These are phyloP conservation scores for Volvox africanus DNA, from an alignment of 139 green algal species.

Conservation along the genomic window DNA sequence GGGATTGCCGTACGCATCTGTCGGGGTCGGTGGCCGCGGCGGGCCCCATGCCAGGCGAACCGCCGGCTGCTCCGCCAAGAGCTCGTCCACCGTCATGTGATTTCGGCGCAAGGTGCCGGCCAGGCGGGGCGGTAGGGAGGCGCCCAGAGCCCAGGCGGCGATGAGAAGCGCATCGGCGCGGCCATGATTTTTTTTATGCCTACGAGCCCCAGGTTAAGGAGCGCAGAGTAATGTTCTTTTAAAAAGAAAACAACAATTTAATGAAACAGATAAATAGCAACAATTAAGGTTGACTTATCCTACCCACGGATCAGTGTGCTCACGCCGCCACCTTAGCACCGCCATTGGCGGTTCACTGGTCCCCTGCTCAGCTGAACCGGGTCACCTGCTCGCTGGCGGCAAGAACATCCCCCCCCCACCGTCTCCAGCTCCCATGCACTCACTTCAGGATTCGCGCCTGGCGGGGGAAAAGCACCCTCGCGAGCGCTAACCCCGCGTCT, in stretches of 20 bases:
- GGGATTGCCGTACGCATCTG: constrained; percentile 43
- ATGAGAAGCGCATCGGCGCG: constrained; percentile 88
- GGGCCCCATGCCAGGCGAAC: constrained; percentile 37
- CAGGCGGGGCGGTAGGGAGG: neutral
- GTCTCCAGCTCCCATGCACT: neutral
- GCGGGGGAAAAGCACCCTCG: constrained; percentile 61
- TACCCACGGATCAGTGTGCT: too few relatives aligned
- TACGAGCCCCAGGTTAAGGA: constrained; percentile 39
- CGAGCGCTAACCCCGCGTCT: constrained; percentile 72
- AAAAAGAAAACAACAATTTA: neutral
- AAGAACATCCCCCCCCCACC: neutral
- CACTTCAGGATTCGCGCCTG: constrained; percentile 57
- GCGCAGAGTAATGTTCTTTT: too few relatives aligned
- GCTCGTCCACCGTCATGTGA: neutral
- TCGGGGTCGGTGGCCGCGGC: constrained; percentile 17
- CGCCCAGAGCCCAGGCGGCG: constrained; percentile 74
- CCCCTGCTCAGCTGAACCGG: too few relatives aligned
- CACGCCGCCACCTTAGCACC: too few relatives aligned
- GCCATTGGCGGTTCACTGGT: too few relatives aligned
- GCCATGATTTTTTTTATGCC: constrained; percentile 88
- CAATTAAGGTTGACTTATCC: too few relatives aligned
- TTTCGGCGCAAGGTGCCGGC: neutral
- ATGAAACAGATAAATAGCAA: neutral
- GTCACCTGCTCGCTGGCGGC: too few relatives aligned
- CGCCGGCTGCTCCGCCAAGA: neutral